Conservation (phyloP, 305 asterid genomes). For the Solanum aculeatissimum region DNA sequence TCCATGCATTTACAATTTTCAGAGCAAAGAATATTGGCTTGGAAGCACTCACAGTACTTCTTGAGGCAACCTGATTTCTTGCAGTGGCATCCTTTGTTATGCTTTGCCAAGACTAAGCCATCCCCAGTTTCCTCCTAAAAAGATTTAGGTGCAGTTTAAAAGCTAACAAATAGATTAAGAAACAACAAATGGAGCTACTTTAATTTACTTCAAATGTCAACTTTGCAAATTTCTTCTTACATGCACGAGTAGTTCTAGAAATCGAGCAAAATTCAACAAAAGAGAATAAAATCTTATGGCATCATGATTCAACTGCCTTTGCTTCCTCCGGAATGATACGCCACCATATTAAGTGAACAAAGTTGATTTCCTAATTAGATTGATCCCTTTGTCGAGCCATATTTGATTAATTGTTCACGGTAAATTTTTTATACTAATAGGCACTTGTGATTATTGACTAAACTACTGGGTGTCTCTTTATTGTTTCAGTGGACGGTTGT, state of each 20-base stretch:
- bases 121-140: conserved; percentile 73
- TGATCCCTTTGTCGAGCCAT: not conserved
- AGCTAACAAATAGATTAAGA: not conserved
- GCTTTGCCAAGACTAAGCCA: conserved; percentile 53
- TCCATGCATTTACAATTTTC: conserved; percentile 92
- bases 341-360: not conserved
- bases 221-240: not conserved
- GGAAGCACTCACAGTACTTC: conserved; percentile 94
- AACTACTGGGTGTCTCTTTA: not conserved
- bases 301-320: not conserved
- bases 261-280: not conserved
- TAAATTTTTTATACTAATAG: not conserved
- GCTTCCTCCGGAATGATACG: not conserved
- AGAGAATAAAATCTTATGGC: not conserved
- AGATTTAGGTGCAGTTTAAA: not conserved
- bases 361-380: not conserved
- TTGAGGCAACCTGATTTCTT: conserved; percentile 96
- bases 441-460: not conserved
- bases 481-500: not conserved
- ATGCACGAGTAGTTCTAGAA: not conserved
- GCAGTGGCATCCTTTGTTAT: conserved; percentile 94
- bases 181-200: not conserved
- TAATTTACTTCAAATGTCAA: not conserved
- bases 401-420: not conserved
- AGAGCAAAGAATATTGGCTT: conserved; percentile 91